Evolutionary conservation across 768 basidiomycete genomes (phyloP), one percentile per base, ranked within the genome.

Genomic region (Tubosaeta sp.): DNA sequence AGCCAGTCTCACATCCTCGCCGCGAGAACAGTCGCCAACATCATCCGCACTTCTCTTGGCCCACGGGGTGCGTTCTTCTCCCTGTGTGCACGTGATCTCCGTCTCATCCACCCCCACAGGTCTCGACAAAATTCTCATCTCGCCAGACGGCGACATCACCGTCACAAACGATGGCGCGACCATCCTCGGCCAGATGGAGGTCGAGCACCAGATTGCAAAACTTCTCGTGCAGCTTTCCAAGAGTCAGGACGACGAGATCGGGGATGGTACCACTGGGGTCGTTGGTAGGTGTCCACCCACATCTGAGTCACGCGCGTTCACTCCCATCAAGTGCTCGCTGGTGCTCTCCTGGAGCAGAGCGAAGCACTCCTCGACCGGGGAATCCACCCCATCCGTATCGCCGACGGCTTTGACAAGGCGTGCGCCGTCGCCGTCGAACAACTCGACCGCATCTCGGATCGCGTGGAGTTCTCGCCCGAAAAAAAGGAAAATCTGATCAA

Each of bases 161-260:
- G 95, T 98, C 34, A 98, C 97, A 13, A 99, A 99, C 72, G 97
- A 99, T 72, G 97, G 97, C 46, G 97, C 97, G 6, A 99, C 97
- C 22, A 99, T 99, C 61, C 77, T 99, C 51, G 84, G 93, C 22
- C 95, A 97, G 76, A 97, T 99, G 94, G 92, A 97, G 70, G 95
- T 98, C 47, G 95, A 98, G 65, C 95, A 99, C 68, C 95, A 95
- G 75, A 95, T 99, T 65, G 97, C 97, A 54, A 99, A 97, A 73
- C 81, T 99, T 42, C 81, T 99, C 32, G 97, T 99, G 2, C 90
- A 97, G 65, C 78, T 98, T 38, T 95, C 92, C 16, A 95, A 95
- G 76, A 93, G 90, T 68, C 97, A 99, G 75, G 97, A 99, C 69
- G 97, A 99, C 70, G 97, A 99, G 76, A 95, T 99, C 67, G 97